Base-by-base conservation (phyloP, 1,284 basidiomycete genomes). In the Coniferiporia sulphurascens region DNA sequence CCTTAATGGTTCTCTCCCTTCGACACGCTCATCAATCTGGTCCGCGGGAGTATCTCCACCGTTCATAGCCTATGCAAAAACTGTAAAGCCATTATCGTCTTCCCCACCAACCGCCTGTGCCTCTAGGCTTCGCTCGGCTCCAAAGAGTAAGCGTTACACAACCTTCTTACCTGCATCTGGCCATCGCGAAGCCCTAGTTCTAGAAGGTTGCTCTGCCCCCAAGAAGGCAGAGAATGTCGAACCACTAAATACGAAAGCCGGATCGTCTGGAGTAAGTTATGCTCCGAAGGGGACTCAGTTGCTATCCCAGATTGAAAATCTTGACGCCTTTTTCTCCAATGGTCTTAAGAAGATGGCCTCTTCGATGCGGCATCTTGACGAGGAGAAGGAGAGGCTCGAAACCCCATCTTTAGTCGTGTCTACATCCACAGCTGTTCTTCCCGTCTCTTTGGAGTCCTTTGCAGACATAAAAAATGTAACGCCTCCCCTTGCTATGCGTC, bases 321-420 rank as follows among this genome's bases (percentile, higher is more conserved):
- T 60, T n/a, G 58, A 59, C 32, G 43, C 54, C 12, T 62, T 59
- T 44, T 56, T 62, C 38, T 45, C 57, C 27, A 44, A 56, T n/a
- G 61, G 57, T 15, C 27, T 62, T 22, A 52, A 56, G 19, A 59
- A 48, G 35, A 62, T 62, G 57, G 52, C 59, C 15, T 41, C 36
- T 13, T 48, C 48, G 19, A 55, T 62, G 48, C 44, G 15, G 17
- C 52, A 56, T 6, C 50, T 62, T 10, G 44, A 46, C 17, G 43
- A 45, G 50, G 53, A 56, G 21, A 49, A 54, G 49, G 41, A 35
- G 9, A 56, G 36, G 32, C 32, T 56, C 4, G 27, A 45, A n/a
- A 5, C 57, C 19, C 61, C 61, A 2, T 52, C 55, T 48, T 34
- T 59, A 22, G 52, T 59, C 44, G 44, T 62, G 12, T 59, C 57